Percentiles rank a stretch among this genome's conserved stretches.
Evolutionary conservation across 2,329 filamentous ascomycete species (phyloP).

Genomic region (Cladobotryum mycophilum): DNA sequence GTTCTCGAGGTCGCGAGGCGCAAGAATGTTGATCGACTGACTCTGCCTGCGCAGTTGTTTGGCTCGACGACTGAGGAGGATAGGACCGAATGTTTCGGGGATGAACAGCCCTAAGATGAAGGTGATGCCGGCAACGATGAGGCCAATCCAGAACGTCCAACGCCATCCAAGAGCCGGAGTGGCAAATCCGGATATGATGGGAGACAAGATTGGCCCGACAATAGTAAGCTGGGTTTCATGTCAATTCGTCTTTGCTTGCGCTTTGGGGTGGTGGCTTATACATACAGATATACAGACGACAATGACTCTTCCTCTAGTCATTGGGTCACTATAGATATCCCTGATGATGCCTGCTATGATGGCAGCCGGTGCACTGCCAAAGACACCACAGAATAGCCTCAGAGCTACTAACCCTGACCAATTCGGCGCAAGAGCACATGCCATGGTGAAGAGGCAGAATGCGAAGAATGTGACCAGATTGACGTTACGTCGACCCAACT

Average conservation of each 20-base stretch:
- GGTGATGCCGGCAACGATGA: conserved; percentile 26
- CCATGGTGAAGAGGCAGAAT: conserved; percentile 33
- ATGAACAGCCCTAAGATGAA: conserved; percentile 41
- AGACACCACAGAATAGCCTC: conserved; percentile 34
- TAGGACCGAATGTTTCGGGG: conserved; percentile 16
- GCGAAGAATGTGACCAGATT: conserved; percentile 44
- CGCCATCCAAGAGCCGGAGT: conserved; percentile 33
- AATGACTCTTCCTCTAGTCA: conserved; percentile 26
- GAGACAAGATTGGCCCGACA: conserved; percentile 34
- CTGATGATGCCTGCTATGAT: conserved; percentile 39
- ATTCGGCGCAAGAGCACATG: conserved; percentile 34
- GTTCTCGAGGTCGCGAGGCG: too few relatives aligned
- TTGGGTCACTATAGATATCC: conserved; percentile 35
- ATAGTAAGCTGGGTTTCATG: conserved; percentile 15
- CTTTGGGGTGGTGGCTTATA: too few relatives aligned
- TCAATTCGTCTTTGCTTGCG: too few relatives aligned
- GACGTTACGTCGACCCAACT: conserved; percentile 31
- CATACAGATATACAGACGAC: conserved; percentile 8
- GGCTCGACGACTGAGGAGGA: conserved; percentile 1
- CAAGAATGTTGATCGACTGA: background rate
- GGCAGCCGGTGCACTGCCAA: conserved; percentile 34
- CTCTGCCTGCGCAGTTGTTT: background rate
- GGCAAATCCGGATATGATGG: conserved; percentile 38
- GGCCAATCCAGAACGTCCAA: conserved; percentile 35
- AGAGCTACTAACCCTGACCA: conserved; percentile 38